phyloP scores from a whole-genome alignment of 2,329 filamentous ascomycete genomes.

The Fusarium sororula region DNA sequence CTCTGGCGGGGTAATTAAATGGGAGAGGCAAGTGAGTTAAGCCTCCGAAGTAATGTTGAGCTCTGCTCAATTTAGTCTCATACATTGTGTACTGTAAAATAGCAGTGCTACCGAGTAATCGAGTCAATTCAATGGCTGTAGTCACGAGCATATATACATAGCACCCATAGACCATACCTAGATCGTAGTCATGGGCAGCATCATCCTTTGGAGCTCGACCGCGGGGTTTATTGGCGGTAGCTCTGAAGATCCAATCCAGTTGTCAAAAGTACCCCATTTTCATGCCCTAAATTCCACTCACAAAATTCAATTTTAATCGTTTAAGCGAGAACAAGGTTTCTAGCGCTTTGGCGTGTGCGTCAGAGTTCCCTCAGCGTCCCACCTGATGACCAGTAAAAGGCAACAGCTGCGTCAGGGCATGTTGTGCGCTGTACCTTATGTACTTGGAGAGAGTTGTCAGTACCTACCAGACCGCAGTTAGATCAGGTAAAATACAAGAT shows the following conservation, averaged over 20 bases:
- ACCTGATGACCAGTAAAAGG: constrained; percentile 5
- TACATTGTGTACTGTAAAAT: constrained; percentile 3
- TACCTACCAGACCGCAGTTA: neutral
- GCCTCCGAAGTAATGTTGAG: neutral
- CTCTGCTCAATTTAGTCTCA: neutral
- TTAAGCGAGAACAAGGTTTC: constrained; percentile 33
- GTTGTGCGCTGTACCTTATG: neutral
- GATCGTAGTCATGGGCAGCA: neutral
- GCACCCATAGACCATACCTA: neutral
- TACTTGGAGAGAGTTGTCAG: neutral
- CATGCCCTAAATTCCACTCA: constrained; percentile 38
- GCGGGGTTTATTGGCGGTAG: constrained; percentile 9
- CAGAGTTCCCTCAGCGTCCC: constrained; percentile 33
- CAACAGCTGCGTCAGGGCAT: constrained; percentile 8
- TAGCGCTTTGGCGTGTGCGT: constrained; percentile 25
- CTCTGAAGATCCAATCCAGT: neutral
- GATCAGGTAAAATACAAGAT: neutral
- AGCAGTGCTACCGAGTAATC: neutral
- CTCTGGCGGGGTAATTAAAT: constrained; percentile 35
- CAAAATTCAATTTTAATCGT: constrained; percentile 24
- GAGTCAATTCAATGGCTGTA: neutral
- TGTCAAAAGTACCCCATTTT: neutral
- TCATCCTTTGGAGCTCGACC: constrained; percentile 12
- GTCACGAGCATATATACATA: neutral
- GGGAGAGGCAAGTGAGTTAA: neutral